Evolutionary conservation across 1,139 yeast species (phyloP).

Genomic region (Magnusiomyces fungicola): DNA sequence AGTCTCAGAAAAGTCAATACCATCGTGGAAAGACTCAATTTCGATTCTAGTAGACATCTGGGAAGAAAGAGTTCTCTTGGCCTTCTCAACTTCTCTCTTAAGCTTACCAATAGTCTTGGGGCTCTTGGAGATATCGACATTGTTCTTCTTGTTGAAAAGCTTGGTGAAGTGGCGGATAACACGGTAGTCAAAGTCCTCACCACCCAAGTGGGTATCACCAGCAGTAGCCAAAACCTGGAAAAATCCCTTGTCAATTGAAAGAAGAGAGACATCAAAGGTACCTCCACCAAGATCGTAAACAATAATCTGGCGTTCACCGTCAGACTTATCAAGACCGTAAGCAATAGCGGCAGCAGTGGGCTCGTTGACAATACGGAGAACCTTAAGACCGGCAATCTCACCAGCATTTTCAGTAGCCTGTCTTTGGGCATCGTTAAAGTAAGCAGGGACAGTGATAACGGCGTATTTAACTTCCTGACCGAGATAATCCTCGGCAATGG

Average conservation of each 20-base stretch:
- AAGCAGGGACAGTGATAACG: slow-evolving; percentile 95
- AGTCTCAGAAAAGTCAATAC: slow-evolving; percentile 90
- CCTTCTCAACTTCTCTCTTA: slow-evolving; percentile 95
- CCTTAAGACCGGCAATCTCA: slow-evolving; percentile 90
- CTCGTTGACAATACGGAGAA: slow-evolving; percentile 91
- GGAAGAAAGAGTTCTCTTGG: slow-evolving; percentile 87
- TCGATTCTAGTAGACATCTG: slow-evolving; percentile 87
- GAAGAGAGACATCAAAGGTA: slow-evolving; percentile 85
- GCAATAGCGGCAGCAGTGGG: slow-evolving; percentile 99
- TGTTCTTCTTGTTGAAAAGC: slow-evolving; percentile 82
- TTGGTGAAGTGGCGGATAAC: slow-evolving; percentile 79
- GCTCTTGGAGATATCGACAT: slow-evolving; percentile 65
- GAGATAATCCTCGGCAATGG: slow-evolving; percentile 85
- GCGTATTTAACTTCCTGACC: slow-evolving; percentile 89
- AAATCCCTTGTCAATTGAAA: slow-evolving; percentile 87
- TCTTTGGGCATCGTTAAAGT: slow-evolving; percentile 97
- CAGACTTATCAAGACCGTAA: slow-evolving; percentile 87
- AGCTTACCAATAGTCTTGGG: slow-evolving; percentile 78
- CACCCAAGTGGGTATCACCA: slow-evolving; percentile 97
- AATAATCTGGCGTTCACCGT: slow-evolving; percentile 81
- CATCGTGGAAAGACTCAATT: slow-evolving; percentile 91
- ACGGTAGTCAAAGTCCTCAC: slow-evolving; percentile 94
- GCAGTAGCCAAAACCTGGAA: slow-evolving; percentile 93
- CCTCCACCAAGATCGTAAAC: slow-evolving; percentile 97
- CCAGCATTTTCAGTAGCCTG: slow-evolving; percentile 99